A percentile compares a stretch with the other conserved stretches of the same genome.
Conservation (phyloP, 2,329 filamentous ascomycete species). For the Paraphaeosphaeria sporulosa region DNA sequence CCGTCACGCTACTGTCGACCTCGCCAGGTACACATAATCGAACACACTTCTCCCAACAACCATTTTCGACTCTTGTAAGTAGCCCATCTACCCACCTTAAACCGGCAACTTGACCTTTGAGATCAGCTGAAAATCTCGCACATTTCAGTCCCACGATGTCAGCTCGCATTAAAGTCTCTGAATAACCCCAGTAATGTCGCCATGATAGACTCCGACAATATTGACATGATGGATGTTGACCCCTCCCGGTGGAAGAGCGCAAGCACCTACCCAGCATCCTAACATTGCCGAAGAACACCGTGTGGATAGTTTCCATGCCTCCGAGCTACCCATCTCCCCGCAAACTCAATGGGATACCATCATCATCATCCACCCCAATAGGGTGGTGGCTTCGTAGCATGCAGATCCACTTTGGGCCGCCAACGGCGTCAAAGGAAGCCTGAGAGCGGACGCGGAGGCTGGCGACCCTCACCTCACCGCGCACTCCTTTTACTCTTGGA, state of each 20-base stretch:
- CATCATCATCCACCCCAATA: not conserved
- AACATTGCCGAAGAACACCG: not conserved
- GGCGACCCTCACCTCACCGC: not conserved
- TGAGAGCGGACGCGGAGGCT: not conserved
- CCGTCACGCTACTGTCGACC: too few relatives aligned
- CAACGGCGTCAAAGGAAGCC: not conserved
- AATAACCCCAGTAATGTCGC: not conserved
- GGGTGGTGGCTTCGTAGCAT: not conserved
- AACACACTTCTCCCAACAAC: too few relatives aligned
- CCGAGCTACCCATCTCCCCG: not conserved
- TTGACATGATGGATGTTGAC: not conserved
- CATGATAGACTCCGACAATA: not conserved
- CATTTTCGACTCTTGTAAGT: too few relatives aligned
- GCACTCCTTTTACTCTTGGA: not conserved
- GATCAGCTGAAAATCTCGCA: not conserved
- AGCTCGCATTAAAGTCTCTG: not conserved
- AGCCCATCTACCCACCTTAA: too few relatives aligned
- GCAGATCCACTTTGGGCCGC: not conserved
- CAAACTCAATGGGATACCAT: not conserved
- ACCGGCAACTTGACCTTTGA: too few relatives aligned
- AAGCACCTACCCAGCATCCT: not conserved
- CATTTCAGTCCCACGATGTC: not conserved
- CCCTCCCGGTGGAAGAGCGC: too few relatives aligned
- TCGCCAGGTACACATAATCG: too few relatives aligned
- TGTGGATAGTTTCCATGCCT: not conserved